These are phyloP conservation scores for Candida argentea DNA, from an alignment of 805 yeast species.

Conservation along the genomic window DNA sequence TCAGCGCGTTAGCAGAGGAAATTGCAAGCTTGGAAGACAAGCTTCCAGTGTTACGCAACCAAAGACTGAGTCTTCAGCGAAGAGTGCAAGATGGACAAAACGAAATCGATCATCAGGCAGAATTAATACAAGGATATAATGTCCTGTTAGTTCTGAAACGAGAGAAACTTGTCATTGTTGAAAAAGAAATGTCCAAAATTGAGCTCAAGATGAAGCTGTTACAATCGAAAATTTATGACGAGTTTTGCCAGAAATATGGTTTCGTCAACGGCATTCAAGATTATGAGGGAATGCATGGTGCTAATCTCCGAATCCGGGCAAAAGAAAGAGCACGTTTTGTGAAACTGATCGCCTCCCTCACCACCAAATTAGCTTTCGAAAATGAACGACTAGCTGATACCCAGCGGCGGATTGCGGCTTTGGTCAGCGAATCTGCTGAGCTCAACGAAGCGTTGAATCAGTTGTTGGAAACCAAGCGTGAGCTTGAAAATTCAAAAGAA, in stretches of 20 bases:
- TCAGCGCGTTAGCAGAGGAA: constrained; percentile 49
- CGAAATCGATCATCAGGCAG: constrained; percentile 43
- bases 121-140: constrained; percentile 11
- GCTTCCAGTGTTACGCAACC: constrained; percentile 34
- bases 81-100: constrained; percentile 32
- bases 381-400: constrained; percentile 47
- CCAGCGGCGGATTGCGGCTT: constrained; percentile 30
- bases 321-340: constrained; percentile 53
- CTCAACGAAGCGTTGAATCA: constrained; percentile 23
- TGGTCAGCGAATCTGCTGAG: constrained; percentile 28
- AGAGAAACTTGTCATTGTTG: constrained; percentile 6
- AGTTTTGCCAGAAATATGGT: constrained; percentile 46
- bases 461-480: constrained; percentile 24
- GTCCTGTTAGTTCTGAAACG: constrained; percentile 9
- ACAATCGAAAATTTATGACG: constrained; percentile 37
- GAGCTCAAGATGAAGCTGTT: constrained; percentile 14
- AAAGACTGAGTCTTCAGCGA: constrained; percentile 34
- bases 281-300: constrained; percentile 63
- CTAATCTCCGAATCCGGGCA: constrained; percentile 41
- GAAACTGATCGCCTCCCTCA: constrained; percentile 50
- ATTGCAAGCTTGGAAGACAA: constrained; percentile 34
- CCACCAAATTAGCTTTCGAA: constrained; percentile 58
- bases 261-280: constrained; percentile 47
- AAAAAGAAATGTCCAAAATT: constrained; percentile 13
- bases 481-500: constrained; percentile 13